These are phyloP conservation scores for Solanum aculeatissimum DNA, from an alignment of 305 asterid species.

Conservation along the genomic window DNA sequence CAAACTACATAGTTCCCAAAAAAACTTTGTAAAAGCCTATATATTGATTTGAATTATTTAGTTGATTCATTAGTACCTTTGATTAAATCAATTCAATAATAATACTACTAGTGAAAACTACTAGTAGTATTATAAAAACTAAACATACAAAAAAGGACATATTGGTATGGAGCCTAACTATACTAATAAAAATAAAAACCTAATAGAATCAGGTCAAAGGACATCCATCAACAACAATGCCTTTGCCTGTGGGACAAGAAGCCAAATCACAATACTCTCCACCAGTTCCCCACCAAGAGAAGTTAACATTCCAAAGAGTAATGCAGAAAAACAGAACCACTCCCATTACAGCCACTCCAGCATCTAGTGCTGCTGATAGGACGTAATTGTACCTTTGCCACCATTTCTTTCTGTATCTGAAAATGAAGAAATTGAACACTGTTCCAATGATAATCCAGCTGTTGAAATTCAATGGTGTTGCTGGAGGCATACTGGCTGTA, in stretches of 20 bases:
- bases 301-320: neutral
- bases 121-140: neutral
- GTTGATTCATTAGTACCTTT: neutral
- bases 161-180: neutral
- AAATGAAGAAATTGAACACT: constrained; percentile 41
- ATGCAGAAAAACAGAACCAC: constrained; percentile 36
- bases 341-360: constrained; percentile 76
- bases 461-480: constrained; percentile 50
- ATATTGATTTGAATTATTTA: neutral
- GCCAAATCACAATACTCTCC: constrained; percentile 58
- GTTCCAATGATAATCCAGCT: constrained; percentile 53
- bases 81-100: neutral
- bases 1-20: neutral
- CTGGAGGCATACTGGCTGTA: constrained; percentile 55
- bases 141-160: neutral
- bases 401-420: constrained; percentile 50
- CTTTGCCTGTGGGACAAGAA: constrained; percentile 61
- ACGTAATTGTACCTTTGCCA: constrained; percentile 69
- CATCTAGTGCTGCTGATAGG: constrained; percentile 68
- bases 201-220: constrained; percentile 19
- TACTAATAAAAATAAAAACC: neutral
- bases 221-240: constrained; percentile 45
- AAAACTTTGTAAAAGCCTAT: neutral
- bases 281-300: constrained; percentile 57
- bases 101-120: neutral